Evolutionary conservation across 495 filamentous ascomycete genomes (phyloP).

Genomic region (Rhypophila decipiens): DNA sequence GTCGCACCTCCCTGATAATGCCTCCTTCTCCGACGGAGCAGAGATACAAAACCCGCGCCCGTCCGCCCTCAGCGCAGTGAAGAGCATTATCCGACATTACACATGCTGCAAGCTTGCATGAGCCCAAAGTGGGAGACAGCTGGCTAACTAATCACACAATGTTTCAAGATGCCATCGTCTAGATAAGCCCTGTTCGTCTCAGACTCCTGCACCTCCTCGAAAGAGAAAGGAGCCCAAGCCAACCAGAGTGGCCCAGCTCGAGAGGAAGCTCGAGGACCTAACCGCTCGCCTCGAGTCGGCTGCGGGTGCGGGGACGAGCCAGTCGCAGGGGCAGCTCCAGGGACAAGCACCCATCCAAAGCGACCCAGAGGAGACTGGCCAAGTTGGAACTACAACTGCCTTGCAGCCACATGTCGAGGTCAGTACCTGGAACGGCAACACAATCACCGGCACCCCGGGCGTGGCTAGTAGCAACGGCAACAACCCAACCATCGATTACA

Average conservation of each 20-base stretch:
- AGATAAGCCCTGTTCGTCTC: conserved; percentile 20
- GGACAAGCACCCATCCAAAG: not conserved
- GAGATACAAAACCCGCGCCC: too few species aligned
- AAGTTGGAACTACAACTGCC: not conserved
- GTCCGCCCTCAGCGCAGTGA: too few species aligned
- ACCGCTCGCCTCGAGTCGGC: conserved; percentile 17
- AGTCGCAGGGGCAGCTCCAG: conserved; percentile 5
- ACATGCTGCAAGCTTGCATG: too few species aligned
- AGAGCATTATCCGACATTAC: too few species aligned
- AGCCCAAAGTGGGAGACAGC: too few species aligned
- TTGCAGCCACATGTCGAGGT: not conserved
- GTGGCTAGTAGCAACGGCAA: too few species aligned
- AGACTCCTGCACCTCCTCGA: conserved; percentile 24
- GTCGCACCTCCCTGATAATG: too few species aligned
- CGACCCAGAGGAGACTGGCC: not conserved
- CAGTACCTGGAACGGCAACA: too few species aligned
- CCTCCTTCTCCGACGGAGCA: too few species aligned
- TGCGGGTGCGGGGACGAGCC: not conserved
- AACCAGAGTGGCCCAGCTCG: conserved; percentile 25
- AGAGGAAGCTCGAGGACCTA: conserved; percentile 25
- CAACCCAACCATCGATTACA: too few species aligned
- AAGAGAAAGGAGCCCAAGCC: conserved; percentile 26
- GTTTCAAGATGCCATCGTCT: conserved; percentile 23
- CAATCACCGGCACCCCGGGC: not conserved
- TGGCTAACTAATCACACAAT: not conserved